Percentiles rank a stretch among this genome's conserved stretches.
These are phyloP conservation scores for Pelargonium fulgidum DNA, from an alignment of 441 rosid species.

Conservation along the genomic window DNA sequence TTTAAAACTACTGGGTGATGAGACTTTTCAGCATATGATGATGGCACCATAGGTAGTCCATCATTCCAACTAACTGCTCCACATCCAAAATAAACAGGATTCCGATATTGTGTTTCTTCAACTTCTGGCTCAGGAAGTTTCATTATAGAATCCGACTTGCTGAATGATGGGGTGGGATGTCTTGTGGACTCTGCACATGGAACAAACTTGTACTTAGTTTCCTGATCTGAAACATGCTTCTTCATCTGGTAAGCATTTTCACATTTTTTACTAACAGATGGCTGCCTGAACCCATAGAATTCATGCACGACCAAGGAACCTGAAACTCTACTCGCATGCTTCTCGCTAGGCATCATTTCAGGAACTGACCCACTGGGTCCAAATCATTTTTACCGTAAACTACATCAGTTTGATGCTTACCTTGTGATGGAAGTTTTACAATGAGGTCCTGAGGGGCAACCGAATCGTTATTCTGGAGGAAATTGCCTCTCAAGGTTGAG, in stretches of 20 bases:
- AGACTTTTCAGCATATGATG: conserved; percentile 41
- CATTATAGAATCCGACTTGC: conserved; percentile 37
- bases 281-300: conserved; percentile 39
- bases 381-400: conserved; percentile 25
- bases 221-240: conserved; percentile 43
- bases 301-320: conserved; percentile 35
- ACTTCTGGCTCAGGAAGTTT: conserved; percentile 33
- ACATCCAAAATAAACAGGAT: not conserved
- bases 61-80: conserved; percentile 19
- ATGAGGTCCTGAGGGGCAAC: conserved; percentile 56
- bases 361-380: conserved; percentile 3
- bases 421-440: conserved; percentile 48
- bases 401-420: conserved; percentile 54
- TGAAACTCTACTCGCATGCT: conserved; percentile 6
- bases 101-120: not conserved
- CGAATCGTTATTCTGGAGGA: conserved; percentile 51
- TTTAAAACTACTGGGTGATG: conserved; percentile 33
- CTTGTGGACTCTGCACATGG: conserved; percentile 37
- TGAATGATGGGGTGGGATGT: conserved; percentile 56
- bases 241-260: conserved; percentile 30
- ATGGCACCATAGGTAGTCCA: conserved; percentile 55
- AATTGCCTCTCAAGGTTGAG: conserved; percentile 66
- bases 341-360: conserved; percentile 8
- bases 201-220: conserved; percentile 44
- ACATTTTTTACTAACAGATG: conserved; percentile 40